These are phyloP conservation scores for Chrysoporthe puriensis DNA, from an alignment of 2,329 filamentous ascomycete genomes.

Conservation along the genomic window DNA sequence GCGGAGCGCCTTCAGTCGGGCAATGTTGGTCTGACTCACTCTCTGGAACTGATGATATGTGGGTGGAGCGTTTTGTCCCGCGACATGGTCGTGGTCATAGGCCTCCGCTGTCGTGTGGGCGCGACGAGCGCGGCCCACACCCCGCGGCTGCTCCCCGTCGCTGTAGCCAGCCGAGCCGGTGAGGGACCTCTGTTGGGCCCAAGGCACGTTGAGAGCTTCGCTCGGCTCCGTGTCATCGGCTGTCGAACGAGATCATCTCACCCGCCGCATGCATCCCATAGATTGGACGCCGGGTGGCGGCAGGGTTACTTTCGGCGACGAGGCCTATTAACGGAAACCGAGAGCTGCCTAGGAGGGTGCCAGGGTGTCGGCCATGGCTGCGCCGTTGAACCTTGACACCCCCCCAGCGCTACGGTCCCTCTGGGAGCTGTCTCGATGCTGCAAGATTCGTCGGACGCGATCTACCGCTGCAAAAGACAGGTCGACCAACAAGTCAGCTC, in stretches of 20 bases:
- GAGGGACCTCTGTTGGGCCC: background rate
- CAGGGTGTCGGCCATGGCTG: conserved; percentile 4
- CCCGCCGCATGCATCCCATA: background rate
- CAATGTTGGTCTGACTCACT: background rate
- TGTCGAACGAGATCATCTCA: background rate
- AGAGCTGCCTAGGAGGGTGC: background rate
- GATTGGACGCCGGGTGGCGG: background rate
- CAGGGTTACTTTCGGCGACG: conserved; percentile 19
- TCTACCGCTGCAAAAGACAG: conserved; percentile 14
- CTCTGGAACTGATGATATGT: background rate
- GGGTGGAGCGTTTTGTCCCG: conserved; percentile 18
- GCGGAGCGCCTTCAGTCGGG: background rate
- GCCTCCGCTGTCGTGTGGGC: conserved; percentile 18
- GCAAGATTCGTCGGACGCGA: conserved; percentile 13
- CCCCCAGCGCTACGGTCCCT: background rate
- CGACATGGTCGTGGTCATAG: conserved; percentile 11
- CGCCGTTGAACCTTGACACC: background rate
- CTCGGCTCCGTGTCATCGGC: background rate
- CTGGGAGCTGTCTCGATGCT: conserved; percentile 6
- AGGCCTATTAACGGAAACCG: conserved; percentile 10
- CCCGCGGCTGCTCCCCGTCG: conserved; percentile 12
- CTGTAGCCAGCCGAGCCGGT: conserved; percentile 13
- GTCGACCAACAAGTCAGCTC: background rate
- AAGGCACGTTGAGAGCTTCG: background rate
- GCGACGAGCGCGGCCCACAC: conserved; percentile 12